phyloP scores from a whole-genome alignment of 768 basidiomycete genomes.

The Mycena indigotica region DNA sequence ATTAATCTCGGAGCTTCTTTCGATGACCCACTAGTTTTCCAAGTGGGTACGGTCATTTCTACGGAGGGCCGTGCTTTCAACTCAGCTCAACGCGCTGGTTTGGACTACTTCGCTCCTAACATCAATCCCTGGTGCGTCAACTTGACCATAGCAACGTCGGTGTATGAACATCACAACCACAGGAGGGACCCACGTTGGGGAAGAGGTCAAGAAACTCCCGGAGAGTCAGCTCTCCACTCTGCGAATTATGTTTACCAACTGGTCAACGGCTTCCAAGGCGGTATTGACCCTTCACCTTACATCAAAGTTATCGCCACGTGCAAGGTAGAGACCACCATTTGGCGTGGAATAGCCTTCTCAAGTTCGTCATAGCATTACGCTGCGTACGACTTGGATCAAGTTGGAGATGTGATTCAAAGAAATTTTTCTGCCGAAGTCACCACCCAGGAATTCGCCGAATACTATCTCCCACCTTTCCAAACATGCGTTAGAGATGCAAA shows the following conservation, averaged over 20 bases:
- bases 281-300: slow-evolving; percentile 52
- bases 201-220: slow-evolving; percentile 62
- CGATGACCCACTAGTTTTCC: slow-evolving; percentile 52
- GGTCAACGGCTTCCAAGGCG: slow-evolving; percentile 58
- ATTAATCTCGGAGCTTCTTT: slow-evolving; percentile 59
- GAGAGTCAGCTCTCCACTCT: slow-evolving; percentile 59
- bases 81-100: slow-evolving; percentile 52
- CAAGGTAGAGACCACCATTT: slow-evolving; percentile 50
- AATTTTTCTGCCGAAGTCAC: slow-evolving; percentile 56
- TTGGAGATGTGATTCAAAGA: slow-evolving; percentile 52
- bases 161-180: neutral
- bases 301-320: slow-evolving; percentile 40
- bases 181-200: slow-evolving; percentile 54
- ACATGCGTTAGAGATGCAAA: slow-evolving; percentile 61
- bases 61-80: slow-evolving; percentile 62
- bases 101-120: slow-evolving; percentile 62
- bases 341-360: slow-evolving; percentile 52
- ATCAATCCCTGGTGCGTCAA: slow-evolving; percentile 60
- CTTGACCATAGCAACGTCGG: neutral
- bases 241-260: slow-evolving; percentile 56
- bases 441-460: slow-evolving; percentile 58
- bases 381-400: slow-evolving; percentile 60
- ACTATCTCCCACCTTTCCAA: slow-evolving; percentile 55
- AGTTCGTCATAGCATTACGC: slow-evolving; percentile 66
- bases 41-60: slow-evolving; percentile 52